Base-by-base conservation (phyloP, 2,329 filamentous ascomycete genomes). In the Zymoseptoria tritici region DNA sequence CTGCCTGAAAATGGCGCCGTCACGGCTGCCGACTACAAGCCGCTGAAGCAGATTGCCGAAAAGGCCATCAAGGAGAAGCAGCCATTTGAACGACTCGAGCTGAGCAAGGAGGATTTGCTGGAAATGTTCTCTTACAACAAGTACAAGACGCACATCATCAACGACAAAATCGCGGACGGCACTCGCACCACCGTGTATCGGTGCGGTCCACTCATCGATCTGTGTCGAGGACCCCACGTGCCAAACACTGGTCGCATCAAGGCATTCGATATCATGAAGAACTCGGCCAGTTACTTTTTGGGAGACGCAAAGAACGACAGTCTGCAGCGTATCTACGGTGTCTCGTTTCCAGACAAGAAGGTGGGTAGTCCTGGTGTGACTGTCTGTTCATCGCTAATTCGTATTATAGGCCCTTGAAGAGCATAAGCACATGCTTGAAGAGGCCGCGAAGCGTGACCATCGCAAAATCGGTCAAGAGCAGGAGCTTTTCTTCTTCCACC, bases 41-140 rank as follows among this genome's bases (percentile, higher is more conserved):
- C 89, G 1, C 80, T 97, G 20, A 91, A 96, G 77, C 85, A 81
- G 61, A 85, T 91, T 64, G 90, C 92, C 29, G 81, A 83, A 71
- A 88, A 86, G 72, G 91, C 94, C 65, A 90, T 96, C 76, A 97
- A 97, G 81, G 92, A 97, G 78, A 96, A 95, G 81, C 93, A 97
- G 77, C 87, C 87, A 56, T 97, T 97, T 73, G 89, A 97, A 80
- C 86, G 94, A 61, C 80, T 97, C 54, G 88, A 88, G 65, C 84
- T 97, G 72, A 89, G 89, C 66, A 97, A 97, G 78, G 89, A 93
- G 57, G 87, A 97, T 67, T 82, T 97, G 55, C 84, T 94, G 56
- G 91, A 96, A 74, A 96, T 97, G 90, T 97, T 97, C 80, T 85
- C 86, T 69, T 95, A 96, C 82, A 97, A 95, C 83, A 94, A 94